Base-by-base conservation (phyloP, 2,329 filamentous ascomycete species). In the Blastomyces gilchristii region DNA sequence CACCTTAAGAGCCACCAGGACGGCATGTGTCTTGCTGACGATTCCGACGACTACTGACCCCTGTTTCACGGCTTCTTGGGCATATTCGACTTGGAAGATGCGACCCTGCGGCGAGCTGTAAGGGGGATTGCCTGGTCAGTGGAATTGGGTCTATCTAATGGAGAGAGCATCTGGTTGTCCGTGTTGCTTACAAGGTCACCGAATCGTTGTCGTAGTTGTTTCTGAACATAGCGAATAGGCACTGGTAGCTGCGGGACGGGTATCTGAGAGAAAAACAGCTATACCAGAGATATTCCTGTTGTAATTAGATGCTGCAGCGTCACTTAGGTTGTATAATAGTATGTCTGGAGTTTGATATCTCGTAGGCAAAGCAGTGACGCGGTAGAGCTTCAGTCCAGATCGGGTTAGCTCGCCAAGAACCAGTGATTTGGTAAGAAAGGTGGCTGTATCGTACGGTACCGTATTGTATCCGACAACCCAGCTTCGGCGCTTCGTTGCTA, bases 191-290 rank as follows among this genome's bases (percentile, higher is more conserved):
- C 91, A 97, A 99, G 80, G 94, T 99, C 80, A 97, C 92, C 67
- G 93, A 96, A 80, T 99, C 94, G 86, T 99, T 99, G 82, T 99
- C 94, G 84, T 99, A 99, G 81, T 97, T 97, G 84, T 99, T 99
- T 80, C 94, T 86, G 82, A 99, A 99, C 94, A 99, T 97, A 74
- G 74, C 87, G 83, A 68, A 67, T 65, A 67, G 63, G 63, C 63
- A 58, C 65, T 52, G 62, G 60, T 65, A 62, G 67, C 62, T 54
- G 16, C 34, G 22, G 25, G 31, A 37, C 18, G 41, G 56, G 57
- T 59, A 59, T 45, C 25, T 34, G 57, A 62, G 37, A 34, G 56
- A 56, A n/a, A n/a, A 41, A 28, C 9, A 41, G 22, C 37, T 25
- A 43, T 58, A 14, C 50, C 53, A 39, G 31, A 14, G 1, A 56